Evolutionary conservation across 1,284 basidiomycete species (phyloP).

Genomic region (Fomitopsis palustris): DNA sequence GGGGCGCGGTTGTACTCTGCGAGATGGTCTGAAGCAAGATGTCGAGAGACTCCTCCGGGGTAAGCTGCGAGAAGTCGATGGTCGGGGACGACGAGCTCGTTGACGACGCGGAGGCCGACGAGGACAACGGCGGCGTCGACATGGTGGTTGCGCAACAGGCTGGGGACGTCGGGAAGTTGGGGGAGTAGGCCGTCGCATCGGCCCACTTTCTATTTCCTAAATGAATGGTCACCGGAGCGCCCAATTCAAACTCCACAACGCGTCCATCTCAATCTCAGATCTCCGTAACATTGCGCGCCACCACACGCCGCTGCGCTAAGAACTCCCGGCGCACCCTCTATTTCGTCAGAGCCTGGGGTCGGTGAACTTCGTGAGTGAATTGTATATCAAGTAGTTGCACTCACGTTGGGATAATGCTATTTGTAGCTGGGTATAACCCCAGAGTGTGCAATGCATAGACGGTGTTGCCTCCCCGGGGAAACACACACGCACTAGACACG

Average conservation of each 20-base stretch:
- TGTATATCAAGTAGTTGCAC: too few relatives aligned
- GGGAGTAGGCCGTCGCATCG: slow-evolving; percentile 2
- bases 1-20: slow-evolving; percentile 11
- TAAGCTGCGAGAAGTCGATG: slow-evolving; percentile 20
- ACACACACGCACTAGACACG: not conserved
- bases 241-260: slow-evolving; percentile 2
- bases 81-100: slow-evolving; percentile 25
- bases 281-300: not conserved
- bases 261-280: slow-evolving; percentile 1
- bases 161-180: not conserved
- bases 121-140: slow-evolving; percentile 13
- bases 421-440: too few relatives aligned
- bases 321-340: not conserved
- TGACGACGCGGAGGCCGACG: slow-evolving; percentile 26
- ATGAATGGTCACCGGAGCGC: not conserved
- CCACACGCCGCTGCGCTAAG: not conserved
- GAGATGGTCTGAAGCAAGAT: slow-evolving; percentile 29
- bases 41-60: slow-evolving; percentile 26
- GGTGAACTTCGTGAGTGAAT: too few relatives aligned
- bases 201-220: slow-evolving; percentile 8
- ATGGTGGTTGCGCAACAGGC: not conserved
- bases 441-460: too few relatives aligned
- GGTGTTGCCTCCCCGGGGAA: too few relatives aligned
- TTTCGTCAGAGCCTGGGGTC: not conserved
- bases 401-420: too few relatives aligned